A percentile compares a stretch with the other conserved stretches of the same genome.
Conservation (phyloP, 257 asterid genomes). For the Solanum habrochaites region DNA sequence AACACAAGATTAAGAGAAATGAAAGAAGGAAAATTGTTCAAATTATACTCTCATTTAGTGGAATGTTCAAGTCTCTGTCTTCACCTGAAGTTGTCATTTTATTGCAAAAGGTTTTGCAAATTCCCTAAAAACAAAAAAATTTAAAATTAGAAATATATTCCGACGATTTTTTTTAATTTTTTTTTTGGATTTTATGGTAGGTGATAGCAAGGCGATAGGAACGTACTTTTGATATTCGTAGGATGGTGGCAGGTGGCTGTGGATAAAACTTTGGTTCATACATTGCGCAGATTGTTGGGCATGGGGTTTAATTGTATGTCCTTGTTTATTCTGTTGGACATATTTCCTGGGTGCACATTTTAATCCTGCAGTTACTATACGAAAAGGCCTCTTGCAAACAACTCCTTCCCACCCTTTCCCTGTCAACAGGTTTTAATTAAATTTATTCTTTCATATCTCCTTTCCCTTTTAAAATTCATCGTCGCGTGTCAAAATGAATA, state of each 20-base stretch:
- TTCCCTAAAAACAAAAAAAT: not conserved
- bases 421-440: conserved; percentile 13
- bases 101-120: conserved; percentile 33
- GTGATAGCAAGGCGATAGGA: conserved; percentile 50
- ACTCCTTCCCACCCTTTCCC: conserved; percentile 53
- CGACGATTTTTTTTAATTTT: not conserved
- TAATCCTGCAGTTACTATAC: conserved; percentile 72
- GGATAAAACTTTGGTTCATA: conserved; percentile 36
- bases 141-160: not conserved
- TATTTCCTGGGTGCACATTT: conserved; percentile 66
- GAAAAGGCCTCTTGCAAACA: no score
- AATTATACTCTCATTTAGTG: conserved; percentile 9
- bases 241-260: conserved; percentile 54
- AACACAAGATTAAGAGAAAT: conserved; percentile 14
- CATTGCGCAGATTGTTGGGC: conserved; percentile 50
- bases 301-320: conserved; percentile 44
- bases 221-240: conserved; percentile 48
- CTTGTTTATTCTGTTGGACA: conserved; percentile 61
- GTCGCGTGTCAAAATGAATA: not conserved
- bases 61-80: conserved; percentile 14
- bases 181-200: not conserved
- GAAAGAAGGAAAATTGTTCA: conserved; percentile 29
- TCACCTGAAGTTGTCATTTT: conserved; percentile 28
- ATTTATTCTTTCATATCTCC: not conserved
- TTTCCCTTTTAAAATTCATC: not conserved